These are phyloP conservation scores for Blastobotrys ciferrii DNA, from an alignment of 1,139 yeast species.

Conservation along the genomic window DNA sequence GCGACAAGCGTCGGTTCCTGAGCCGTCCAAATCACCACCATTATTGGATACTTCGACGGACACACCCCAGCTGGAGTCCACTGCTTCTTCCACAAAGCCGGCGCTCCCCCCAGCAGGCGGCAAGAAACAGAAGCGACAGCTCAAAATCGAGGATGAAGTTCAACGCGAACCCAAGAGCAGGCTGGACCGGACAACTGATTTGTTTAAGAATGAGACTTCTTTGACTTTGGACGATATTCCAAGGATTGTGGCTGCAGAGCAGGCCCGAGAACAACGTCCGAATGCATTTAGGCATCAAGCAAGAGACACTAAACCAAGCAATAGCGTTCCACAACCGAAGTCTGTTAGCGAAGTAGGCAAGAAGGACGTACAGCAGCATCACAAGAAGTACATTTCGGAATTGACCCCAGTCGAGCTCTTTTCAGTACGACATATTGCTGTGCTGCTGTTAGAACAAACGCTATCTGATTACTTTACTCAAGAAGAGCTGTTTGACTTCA, in stretches of 20 bases:
- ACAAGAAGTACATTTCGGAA: conserved; percentile 65
- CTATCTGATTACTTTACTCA: conserved; percentile 42
- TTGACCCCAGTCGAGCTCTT: conserved; percentile 59
- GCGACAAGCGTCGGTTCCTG: neutral
- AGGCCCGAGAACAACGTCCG: conserved; percentile 88
- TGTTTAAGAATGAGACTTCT: conserved; percentile 76
- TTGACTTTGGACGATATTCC: conserved; percentile 95
- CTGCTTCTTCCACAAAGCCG: neutral
- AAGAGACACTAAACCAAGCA: conserved; percentile 21
- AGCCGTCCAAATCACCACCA: neutral
- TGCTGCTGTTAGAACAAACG: conserved; percentile 52
- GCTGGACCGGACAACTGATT: conserved; percentile 56
- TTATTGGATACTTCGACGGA: conserved; percentile 1
- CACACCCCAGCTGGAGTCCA: neutral
- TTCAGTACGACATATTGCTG: conserved; percentile 64
- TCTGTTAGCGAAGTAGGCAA: conserved; percentile 21
- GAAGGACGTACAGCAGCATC: conserved; percentile 19
- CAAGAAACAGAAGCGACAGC: conserved; percentile 34
- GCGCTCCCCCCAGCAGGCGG: conserved; percentile 7
- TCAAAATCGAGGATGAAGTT: conserved; percentile 50
- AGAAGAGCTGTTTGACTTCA: conserved; percentile 53
- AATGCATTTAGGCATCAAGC: conserved; percentile 75
- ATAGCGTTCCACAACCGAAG: conserved; percentile 25
- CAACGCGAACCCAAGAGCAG: conserved; percentile 30
- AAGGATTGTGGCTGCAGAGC: conserved; percentile 94